Conservation (phyloP, 169 alveolate genomes). For the Eimeria zaria region DNA sequence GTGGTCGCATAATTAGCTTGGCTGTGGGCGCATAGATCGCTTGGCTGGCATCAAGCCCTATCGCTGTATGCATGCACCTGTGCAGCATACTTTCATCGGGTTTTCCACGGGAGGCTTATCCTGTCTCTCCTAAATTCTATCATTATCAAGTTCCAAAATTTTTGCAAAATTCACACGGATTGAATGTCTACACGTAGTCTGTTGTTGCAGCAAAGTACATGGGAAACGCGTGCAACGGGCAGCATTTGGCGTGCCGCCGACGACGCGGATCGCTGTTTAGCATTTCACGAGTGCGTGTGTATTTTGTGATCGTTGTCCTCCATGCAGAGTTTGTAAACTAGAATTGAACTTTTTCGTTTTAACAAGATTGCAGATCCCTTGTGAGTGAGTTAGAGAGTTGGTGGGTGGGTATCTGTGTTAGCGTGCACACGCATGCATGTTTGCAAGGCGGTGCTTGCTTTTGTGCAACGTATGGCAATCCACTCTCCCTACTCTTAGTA, state of each 20-base stretch:
- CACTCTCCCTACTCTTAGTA: not conserved
- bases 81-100: not conserved
- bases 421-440: too few species aligned
- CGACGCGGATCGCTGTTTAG: not conserved
- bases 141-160: not conserved
- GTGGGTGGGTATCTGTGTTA: too few species aligned
- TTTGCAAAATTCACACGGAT: not conserved
- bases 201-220: not conserved
- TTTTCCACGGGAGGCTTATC: not conserved
- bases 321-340: not conserved
- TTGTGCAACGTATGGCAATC: not conserved
- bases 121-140: not conserved
- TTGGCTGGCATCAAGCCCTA: not conserved
- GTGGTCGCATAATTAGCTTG: not conserved
- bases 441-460: not conserved
- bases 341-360: not conserved
- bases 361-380: not conserved
- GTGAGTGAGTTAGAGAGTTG: too few species aligned
- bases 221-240: not conserved
- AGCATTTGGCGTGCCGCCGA: not conserved
- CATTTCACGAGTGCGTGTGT: not conserved
- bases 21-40: not conserved
- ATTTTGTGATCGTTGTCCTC: not conserved
- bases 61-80: constrained; percentile 21
- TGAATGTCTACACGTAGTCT: not conserved